Base-by-base conservation (phyloP, 31 red algal species). In the Endocladia muricata region DNA sequence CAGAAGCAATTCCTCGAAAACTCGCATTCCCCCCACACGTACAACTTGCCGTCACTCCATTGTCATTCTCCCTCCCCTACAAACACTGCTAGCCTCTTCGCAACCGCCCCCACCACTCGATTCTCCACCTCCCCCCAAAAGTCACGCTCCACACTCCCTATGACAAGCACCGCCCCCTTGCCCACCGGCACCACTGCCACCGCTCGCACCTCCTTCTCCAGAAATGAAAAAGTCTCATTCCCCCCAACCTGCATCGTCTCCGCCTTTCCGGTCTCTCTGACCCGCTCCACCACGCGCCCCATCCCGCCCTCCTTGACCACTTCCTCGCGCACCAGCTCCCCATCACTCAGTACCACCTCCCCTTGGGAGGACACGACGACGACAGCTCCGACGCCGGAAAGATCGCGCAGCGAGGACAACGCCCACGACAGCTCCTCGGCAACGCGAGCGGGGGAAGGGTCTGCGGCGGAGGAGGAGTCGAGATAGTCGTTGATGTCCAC, bases 401-500 rank as follows among this genome's bases (percentile, higher is more conserved):
- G 29, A 35, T 67, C 62, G 21, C n/a, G 5, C 6, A 67, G 22
- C n/a, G 62, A 67, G 21, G 6, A 28, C 6, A 35, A 22, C 23
- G 62, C 62, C 62, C 62, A 67, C 4, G 25, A n/a, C 62, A 67
- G 33, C 23, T 67, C 62, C 17, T 67, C 62, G 21, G 25, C 62
- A 4, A 67, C 25, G 22, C 62, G 62, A 4, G 62, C 25, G 6
- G 25, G 21, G 23, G 62, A 5, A 7, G 9, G 21, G 21, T 11
- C 7, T 37, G 62, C 4, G 9, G 33, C 33, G 38, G 25, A 5
- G 4, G 62, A 32, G 4, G 3, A 22, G 6, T 67, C 62, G 25
- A 67, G 23, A 33, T 67, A 67, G 0, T 67, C 62, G 33, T 67
- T 67, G 23, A 67, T 67, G 33, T 67, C 38, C 33, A 67, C 62